Evolutionary conservation across 352 stramenopile species (phyloP), one percentile per base, ranked within the genome.

Genomic region (Globisporangium nagaii): DNA sequence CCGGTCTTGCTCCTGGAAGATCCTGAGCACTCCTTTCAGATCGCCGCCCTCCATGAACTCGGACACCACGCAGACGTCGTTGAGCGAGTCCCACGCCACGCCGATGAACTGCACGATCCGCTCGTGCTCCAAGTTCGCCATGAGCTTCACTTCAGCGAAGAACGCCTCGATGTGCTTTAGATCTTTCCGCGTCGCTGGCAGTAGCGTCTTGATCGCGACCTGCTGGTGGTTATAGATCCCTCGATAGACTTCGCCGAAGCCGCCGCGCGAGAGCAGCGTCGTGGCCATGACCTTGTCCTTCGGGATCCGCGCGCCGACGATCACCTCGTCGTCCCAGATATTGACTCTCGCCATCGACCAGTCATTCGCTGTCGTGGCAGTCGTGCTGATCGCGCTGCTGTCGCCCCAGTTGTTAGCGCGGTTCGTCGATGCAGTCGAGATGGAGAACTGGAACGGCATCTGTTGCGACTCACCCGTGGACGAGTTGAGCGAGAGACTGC

Each of bases 51-150:
- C 60, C 39, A 84, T 48, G 42, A 71, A 81, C 44, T 86, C 75
- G 1, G 67, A 70, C 28, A 86, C 70, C 50, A 72, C 71, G 50
- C 69, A 75, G 40, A 79, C 51, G 28, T 65, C 60, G 25, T 53
- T 70, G 41, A 77, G 59, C 31, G 62, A 66, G 10, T 73, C 68
- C 76, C 79, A 90, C 13, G 75, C 77, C 20, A 88, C 77, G 4
- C 78, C 80, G 24, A 88, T 62, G 34, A 90, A 88, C 19, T 50
- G 58, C 8, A 90, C 75, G 35, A 90, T 83, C 40, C 72, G 76
- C 34, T 68, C 63, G 56, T 90, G 80, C 15, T 84, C 68, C 17
- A 90, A 54, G 32, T 62, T 65, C 0, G 75, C 68, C 65, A 88
- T 76, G 34, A 86, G 52, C 53, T 84, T 79, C 15, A 77, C 73